Conservation (phyloP, 768 basidiomycete genomes). For the Rhodotorula toruloides region DNA sequence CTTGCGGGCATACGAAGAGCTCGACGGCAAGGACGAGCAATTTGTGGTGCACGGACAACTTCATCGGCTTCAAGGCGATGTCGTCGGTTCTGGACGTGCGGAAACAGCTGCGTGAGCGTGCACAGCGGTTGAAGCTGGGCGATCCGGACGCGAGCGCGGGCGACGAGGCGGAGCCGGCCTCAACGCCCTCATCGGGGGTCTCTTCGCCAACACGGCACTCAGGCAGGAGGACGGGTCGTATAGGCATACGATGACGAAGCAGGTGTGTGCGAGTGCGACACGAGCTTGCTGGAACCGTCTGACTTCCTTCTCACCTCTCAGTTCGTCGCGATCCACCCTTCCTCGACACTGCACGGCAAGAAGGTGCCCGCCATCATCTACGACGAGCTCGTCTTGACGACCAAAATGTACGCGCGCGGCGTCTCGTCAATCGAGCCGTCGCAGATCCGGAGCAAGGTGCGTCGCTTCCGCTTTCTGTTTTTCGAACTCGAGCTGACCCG, state of each 20-base stretch:
- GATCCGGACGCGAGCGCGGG: conserved; percentile 54
- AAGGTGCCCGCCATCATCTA: conserved; percentile 83
- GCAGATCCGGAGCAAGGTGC: conserved; percentile 46
- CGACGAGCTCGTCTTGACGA: conserved; percentile 86
- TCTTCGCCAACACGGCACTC: conserved; percentile 77
- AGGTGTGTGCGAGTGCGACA: conserved; percentile 42
- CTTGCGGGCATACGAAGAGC: conserved; percentile 70
- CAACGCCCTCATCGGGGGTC: conserved; percentile 65
- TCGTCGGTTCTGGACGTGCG: conserved; percentile 71
- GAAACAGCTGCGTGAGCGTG: conserved; percentile 67
- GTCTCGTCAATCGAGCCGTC: conserved; percentile 72
- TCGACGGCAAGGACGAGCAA: conserved; percentile 36
- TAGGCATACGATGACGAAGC: conserved; percentile 55
- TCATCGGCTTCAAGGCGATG: conserved; percentile 74
- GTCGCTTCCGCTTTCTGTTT: too few relatives aligned
- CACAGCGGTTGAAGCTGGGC: conserved; percentile 54
- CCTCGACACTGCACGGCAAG: conserved; percentile 72
- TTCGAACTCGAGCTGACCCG: too few relatives aligned
- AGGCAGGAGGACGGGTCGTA: conserved; percentile 81
- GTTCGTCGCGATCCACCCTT: conserved; percentile 85
- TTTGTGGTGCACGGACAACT: conserved; percentile 81
- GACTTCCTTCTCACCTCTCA: too few relatives aligned
- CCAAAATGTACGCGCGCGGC: conserved; percentile 78
- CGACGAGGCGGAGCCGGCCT: conserved; percentile 62
- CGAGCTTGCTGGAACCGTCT: neutral